Evolutionary conservation across 768 basidiomycete species (phyloP), one percentile per base, ranked within the genome.

Genomic region (Inosperma sp.): DNA sequence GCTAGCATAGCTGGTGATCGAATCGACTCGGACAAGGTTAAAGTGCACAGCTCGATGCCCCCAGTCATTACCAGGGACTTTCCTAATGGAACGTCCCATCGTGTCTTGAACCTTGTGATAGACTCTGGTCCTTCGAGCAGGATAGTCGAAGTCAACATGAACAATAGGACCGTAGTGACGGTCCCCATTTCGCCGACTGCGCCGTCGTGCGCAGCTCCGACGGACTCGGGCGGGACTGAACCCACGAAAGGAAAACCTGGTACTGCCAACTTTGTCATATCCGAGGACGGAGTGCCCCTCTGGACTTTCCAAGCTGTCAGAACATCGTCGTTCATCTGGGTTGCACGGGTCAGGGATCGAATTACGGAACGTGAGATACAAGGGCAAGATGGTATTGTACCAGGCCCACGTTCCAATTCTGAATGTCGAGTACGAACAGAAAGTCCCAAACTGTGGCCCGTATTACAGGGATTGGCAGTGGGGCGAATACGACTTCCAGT

Each of bases 311-410:
- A 39, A n/a, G 37, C 37, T 23, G 17, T 39, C 37, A 39, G 37
- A 12, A 19, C 37, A 39, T 39, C 37, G 37, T 39, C 37, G 3
- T 39, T n/a, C 37, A 39, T 39, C 37, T 39, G 37, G 37, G 37
- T 14, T 39, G 19, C 37, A 39, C 19, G 17, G 17, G 37, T 39
- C 37, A 39, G 37, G 37, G n/a, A 39, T 39, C 19, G 37, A 39
- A 39, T 39, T 39, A 22, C 37, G 37, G 19, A 39, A 39, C 37
- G 37, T 39, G 19, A 39, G 25, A 39, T 39, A 39, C 37, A 39
- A 22, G 37, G 37, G 19, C 19, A 39, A 39, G 37, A 22, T n/a
- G 2, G 37, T 39, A 12, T 39, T 39, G 37, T 39, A 7, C 37
- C 37, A 23, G 12, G 37, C 37, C 37, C 37, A 39, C 37, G 37